Percentiles rank a stretch among this genome's conserved stretches.
Evolutionary conservation across 352 stramenopile genomes (phyloP).

Genomic region (Peronospora tabacina): DNA sequence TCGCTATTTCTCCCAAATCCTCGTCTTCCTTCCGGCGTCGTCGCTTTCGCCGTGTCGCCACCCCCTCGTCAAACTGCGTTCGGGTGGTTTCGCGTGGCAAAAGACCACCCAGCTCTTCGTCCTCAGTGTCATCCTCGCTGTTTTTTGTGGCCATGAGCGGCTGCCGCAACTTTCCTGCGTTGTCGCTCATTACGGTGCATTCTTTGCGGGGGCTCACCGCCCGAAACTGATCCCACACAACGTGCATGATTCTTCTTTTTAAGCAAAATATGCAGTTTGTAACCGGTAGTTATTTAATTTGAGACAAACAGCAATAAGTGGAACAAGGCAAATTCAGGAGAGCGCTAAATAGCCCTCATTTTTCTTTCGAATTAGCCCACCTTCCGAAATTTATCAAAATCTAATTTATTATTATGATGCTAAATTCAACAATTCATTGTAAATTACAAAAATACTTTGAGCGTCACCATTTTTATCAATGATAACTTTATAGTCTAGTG

Average conservation of each 20-base stretch:
- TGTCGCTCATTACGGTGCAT: slow-evolving; percentile 30
- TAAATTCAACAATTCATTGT: too few relatives aligned
- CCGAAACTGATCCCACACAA: slow-evolving; percentile 26
- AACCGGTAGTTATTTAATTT: too few relatives aligned
- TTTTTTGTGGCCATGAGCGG: slow-evolving; percentile 28
- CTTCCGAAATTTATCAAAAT: too few relatives aligned
- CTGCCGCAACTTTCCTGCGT: slow-evolving; percentile 26
- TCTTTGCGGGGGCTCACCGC: slow-evolving; percentile 11
- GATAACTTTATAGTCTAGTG: too few relatives aligned
- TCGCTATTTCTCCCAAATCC: slow-evolving; percentile 31
- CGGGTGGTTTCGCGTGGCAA: slow-evolving; percentile 10
- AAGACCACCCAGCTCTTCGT: slow-evolving; percentile 21
- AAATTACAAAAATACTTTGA: too few relatives aligned
- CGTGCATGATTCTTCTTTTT: slow-evolving; percentile 16
- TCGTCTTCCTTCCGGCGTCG: slow-evolving; percentile 37
- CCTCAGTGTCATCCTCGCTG: slow-evolving; percentile 18
- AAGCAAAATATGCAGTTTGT: too few relatives aligned
- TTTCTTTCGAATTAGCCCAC: too few relatives aligned
- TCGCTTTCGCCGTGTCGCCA: slow-evolving; percentile 22
- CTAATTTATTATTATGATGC: too few relatives aligned
- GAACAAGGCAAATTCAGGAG: too few relatives aligned
- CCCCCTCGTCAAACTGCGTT: slow-evolving; percentile 19
- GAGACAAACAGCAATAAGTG: too few relatives aligned
- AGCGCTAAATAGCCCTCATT: too few relatives aligned
- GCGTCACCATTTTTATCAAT: too few relatives aligned